Evolutionary conservation across 2,329 filamentous ascomycete species (phyloP), one percentile per base, ranked within the genome.

Genomic region (Davidsoniella eucalypti): DNA sequence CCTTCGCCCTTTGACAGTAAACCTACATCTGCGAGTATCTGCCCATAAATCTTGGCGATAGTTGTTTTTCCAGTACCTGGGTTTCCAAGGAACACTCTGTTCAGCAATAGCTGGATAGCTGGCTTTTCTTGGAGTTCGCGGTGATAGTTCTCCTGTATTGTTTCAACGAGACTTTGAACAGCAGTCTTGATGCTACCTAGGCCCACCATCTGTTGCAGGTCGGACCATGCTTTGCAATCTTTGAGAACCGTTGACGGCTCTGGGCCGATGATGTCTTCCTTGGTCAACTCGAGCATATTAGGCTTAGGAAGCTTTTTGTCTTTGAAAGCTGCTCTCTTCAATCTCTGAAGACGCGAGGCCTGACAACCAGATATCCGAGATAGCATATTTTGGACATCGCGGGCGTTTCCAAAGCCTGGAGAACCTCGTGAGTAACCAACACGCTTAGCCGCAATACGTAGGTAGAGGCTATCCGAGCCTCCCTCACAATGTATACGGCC

Each of bases 51-150:
- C 58, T 83, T 85, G 0, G 81, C 84, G 0, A 88, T 78, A 0
- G 80, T 80, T 0, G 84, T 87, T 57, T 87, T 88, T 0, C 84
- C 83, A 0, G 84, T 88, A 0, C 84, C 84, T 0, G 84, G 84
- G 1, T 70, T 73, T 0, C 84, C 84, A 0, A 87, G 59, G 50
- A 88, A 85, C 1, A 86, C 75, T 6, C 71, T 68, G 59, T 87
- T 87, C 0, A 87, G 66, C 0, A 71, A 76, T 47, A 76, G 78
- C 49, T 79, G 64, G 0, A 87, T 64, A 0, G 70, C 59, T 0
- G 71, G 69, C 58, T 80, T 65, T 56, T 86, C 82, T 0, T 65
- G 56, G 0, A 87, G 62, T 57, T 87, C 84, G 0, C 80, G 67
- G 3, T 71, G 56, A 52, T 84, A 87, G 58, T 87, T 87, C 2